A percentile compares a stretch with the other conserved stretches of the same genome.
Conservation (phyloP, 1,284 basidiomycete species). For the Cystobasidiaceae sp. region DNA sequence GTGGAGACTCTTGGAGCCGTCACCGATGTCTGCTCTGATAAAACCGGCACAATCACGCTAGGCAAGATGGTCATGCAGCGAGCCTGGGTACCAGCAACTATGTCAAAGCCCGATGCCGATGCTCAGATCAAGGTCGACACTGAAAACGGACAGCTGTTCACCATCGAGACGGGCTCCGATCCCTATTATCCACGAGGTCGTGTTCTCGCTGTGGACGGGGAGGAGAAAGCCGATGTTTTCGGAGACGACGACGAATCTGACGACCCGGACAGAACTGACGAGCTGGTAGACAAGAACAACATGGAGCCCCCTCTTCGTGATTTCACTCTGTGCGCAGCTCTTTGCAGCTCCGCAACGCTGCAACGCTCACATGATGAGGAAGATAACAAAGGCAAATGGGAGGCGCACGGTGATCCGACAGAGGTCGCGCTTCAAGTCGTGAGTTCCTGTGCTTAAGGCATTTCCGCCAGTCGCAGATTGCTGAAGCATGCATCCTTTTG, state of each 20-base stretch:
- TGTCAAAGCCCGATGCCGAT: conserved; percentile 12
- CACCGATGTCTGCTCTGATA: conserved; percentile 61
- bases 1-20: conserved; percentile 56
- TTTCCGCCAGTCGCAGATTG: not conserved
- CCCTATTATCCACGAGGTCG: conserved; percentile 50
- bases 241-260: conserved; percentile 41
- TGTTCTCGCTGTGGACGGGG: conserved; percentile 37
- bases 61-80: conserved; percentile 55
- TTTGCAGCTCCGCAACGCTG: conserved; percentile 53
- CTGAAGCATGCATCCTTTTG: too few relatives aligned
- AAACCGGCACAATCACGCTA: conserved; percentile 60
- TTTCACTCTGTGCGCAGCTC: conserved; percentile 49
- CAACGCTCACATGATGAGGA: conserved; percentile 38
- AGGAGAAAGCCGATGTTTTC: conserved; percentile 21
- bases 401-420: conserved; percentile 64
- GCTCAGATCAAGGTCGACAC: conserved; percentile 34
- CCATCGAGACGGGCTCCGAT: conserved; percentile 33
- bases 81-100: conserved; percentile 53
- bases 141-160: conserved; percentile 46
- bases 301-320: conserved; percentile 46
- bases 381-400: conserved; percentile 54
- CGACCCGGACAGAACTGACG: conserved; percentile 35
- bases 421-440: conserved; percentile 58
- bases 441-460: not conserved
- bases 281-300: conserved; percentile 41